Evolutionary conservation across 768 basidiomycete species (phyloP).

Genomic region (Kwoniella pini): DNA sequence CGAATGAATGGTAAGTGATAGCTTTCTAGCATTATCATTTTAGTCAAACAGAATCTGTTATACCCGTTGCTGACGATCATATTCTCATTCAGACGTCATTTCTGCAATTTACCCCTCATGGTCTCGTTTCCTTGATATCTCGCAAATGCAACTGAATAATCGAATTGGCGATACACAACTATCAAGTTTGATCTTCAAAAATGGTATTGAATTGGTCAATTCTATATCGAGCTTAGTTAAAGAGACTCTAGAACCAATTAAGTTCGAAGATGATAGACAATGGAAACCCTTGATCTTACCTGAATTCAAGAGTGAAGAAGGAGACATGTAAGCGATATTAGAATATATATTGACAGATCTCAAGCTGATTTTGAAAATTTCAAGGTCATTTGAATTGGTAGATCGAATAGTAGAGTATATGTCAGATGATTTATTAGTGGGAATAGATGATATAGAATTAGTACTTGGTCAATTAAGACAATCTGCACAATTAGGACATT

Average conservation of each 20-base stretch:
- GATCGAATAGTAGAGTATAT: constrained; percentile 30
- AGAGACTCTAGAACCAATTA: not conserved
- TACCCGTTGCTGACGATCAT: not conserved
- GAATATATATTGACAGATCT: too few relatives aligned
- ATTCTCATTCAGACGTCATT: constrained; percentile 12
- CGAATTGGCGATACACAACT: constrained; percentile 2
- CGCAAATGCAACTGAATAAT: not conserved
- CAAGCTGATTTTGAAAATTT: not conserved
- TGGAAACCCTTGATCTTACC: constrained; percentile 29
- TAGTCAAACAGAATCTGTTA: too few relatives aligned
- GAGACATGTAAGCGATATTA: constrained; percentile 22
- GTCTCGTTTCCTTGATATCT: constrained; percentile 14
- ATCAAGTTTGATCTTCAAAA: constrained; percentile 5
- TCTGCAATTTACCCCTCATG: constrained; percentile 13
- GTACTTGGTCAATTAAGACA: constrained; percentile 26
- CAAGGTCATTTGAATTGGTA: constrained; percentile 9
- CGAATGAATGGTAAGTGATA: constrained; percentile 8
- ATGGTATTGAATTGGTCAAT: constrained; percentile 23
- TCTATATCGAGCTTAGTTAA: not conserved
- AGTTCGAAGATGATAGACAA: not conserved
- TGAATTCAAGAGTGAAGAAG: constrained; percentile 5
- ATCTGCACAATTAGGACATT: constrained; percentile 13
- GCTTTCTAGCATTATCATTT: not conserved
- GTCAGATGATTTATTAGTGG: constrained; percentile 24
- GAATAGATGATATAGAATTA: constrained; percentile 31